Base-by-base conservation (phyloP, 2,329 filamentous ascomycete species). In the Ophiosphaerella korrae region DNA sequence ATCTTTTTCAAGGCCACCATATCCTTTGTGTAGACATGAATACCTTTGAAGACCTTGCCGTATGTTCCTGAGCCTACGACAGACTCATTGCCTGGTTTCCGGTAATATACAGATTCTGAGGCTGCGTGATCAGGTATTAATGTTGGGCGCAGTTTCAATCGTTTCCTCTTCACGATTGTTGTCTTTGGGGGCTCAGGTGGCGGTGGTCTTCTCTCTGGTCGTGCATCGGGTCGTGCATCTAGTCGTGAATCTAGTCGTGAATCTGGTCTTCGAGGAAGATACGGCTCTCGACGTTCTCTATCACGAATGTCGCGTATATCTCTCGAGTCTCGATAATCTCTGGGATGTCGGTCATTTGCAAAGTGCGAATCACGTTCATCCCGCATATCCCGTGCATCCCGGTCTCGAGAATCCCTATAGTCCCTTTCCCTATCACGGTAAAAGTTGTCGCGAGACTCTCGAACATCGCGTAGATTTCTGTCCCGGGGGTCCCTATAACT, bases 21-120 rank as follows among this genome's bases (percentile, higher is more conserved):
- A 35, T 86, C 84, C 62, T 89, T 89, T 1, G 90, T 96, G 70
- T 95, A 95, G n/a, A 94, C 90, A 66, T 96, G 91, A 7, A 92
- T 79, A n/a, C 86, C 92, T 72, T 96, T 96, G 80, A 95, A 96
- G 4, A 96, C 92, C 73, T 96, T 96, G 45, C 91, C 94, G 65
- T 97, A 97, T 0, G 93, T 97, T 9, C 93, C 93, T 37, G 93
- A 96, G 13, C 93, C 93, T 16, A 97, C 88, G 0, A 97, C 93
- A 0, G 93, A 97, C 71, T 96, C 93, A 63, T 97, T 96, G n/a
- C 93, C 93, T 1, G 92, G 92, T 70, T 97, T 97, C 57, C 93
- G 84, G 76, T 88, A 96, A 74, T 95, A 97, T 3, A 97, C 92
- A 0, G 92, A 97, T 39, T 93, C 88, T 0, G 92, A 96, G 5